Conservation (phyloP, 2,329 filamentous ascomycete species). For the Lecanicillium sp. region DNA sequence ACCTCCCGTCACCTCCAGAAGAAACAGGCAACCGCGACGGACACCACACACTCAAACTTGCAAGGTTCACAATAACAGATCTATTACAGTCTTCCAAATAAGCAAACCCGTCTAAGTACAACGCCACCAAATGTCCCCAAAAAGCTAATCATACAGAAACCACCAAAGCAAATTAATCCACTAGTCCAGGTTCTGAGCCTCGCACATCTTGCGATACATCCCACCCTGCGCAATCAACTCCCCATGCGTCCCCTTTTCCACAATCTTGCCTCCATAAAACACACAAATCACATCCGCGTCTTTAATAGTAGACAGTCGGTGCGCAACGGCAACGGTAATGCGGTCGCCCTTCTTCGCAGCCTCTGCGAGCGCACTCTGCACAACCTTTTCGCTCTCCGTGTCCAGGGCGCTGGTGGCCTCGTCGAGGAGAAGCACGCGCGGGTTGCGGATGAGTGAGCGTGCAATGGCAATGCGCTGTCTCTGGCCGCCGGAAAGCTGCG, state of each 20-base stretch:
- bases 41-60: too few species aligned
- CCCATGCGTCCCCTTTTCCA: slow-evolving; percentile 48
- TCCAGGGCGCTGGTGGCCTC: slow-evolving; percentile 89
- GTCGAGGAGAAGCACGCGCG: slow-evolving; percentile 87
- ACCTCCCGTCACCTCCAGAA: too few species aligned
- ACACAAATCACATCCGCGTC: slow-evolving; percentile 54
- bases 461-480: slow-evolving; percentile 92
- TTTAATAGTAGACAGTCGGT: slow-evolving; percentile 86
- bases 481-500: slow-evolving; percentile 82
- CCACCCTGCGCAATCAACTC: slow-evolving; percentile 41
- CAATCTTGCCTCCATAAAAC: slow-evolving; percentile 45
- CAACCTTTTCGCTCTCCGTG: slow-evolving; percentile 88
- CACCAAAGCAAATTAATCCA: neutral
- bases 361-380: slow-evolving; percentile 73
- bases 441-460: slow-evolving; percentile 78
- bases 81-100: too few species aligned
- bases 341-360: slow-evolving; percentile 72
- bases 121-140: too few species aligned
- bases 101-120: too few species aligned
- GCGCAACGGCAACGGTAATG: slow-evolving; percentile 90
- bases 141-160: too few species aligned
- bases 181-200: slow-evolving; percentile 27
- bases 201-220: slow-evolving; percentile 42
- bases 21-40: too few species aligned
- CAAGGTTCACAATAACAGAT: too few species aligned